Evolutionary conservation across 2,329 filamentous ascomycete genomes (phyloP), one percentile per base, ranked within the genome.

Genomic region (Fusarium sterilihyphosum): DNA sequence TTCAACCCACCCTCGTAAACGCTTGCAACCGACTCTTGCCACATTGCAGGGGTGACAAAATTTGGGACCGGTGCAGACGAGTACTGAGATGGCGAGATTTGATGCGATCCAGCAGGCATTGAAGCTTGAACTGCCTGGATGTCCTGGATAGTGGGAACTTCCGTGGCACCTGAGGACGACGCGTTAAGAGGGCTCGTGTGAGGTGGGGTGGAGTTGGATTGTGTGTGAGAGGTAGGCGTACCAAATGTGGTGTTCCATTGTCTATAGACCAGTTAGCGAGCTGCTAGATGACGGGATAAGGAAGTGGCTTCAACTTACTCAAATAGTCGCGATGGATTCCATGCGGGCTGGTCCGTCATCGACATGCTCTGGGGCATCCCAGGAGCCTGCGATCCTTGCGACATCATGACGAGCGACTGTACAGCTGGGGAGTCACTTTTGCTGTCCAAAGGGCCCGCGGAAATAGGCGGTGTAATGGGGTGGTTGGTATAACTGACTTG

Each of bases 191-290:
- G 82, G 81, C 82, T 86, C 81, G 84, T 81, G 78, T 86, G 85
- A 75, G 85, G 81, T 69, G 76, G 76, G 82, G 83, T 77, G 63
- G 80, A 74, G 59, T 66, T 74, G 63, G 79, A 69, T 53, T 81
- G 75, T 70, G 80, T 59, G 53, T 81, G 79, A 63, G 78, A 70
- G 60, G 67, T 72, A 59, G 90, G 91, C 82, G 92, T 93, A 86
- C 94, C 94, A 85, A 98, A 98, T 75, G 96, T 95, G 80, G 93
- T 92, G 83, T 97, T 95, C 95, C 96, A 98, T 86, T 98, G 94
- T 83, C 95, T 97, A 65, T 10, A 46, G n/a, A 24, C 49, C 37
- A 44, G 61, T 71, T 57, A 73, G 62, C 49, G 65, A 29, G 22
- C 40, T 54, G 43, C 26, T 40, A 53, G 24, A 16, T 29, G 6